Percentiles rank a stretch among this genome's conserved stretches.
These are phyloP conservation scores for Datura wrightii DNA, from an alignment of 257 asterid species.

Conservation along the genomic window DNA sequence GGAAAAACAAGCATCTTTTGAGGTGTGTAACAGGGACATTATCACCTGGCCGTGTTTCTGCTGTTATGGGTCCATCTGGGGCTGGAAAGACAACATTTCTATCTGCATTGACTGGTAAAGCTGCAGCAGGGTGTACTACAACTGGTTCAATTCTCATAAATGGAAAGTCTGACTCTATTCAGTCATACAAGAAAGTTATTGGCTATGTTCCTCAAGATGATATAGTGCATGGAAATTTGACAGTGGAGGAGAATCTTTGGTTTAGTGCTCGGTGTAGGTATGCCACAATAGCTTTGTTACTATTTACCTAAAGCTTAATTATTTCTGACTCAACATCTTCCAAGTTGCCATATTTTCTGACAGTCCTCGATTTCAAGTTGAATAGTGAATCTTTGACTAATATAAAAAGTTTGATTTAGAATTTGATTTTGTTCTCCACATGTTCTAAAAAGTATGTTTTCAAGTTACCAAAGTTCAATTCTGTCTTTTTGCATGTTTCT, in stretches of 20 bases:
- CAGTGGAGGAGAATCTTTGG: conserved; percentile 98
- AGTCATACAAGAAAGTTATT: conserved; percentile 79
- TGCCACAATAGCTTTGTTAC: background rate
- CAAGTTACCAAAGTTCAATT: background rate
- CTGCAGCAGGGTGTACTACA: conserved; percentile 79
- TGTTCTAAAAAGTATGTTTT: background rate
- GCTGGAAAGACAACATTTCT: conserved; percentile 98
- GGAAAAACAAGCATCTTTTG: conserved; percentile 69
- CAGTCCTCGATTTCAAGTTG: background rate
- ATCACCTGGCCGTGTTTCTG: conserved; percentile 83
- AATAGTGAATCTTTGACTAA: background rate
- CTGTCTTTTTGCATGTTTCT: background rate
- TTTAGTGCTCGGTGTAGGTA: conserved; percentile 97
- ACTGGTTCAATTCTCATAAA: conserved; percentile 72
- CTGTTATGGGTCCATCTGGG: conserved; percentile 99
- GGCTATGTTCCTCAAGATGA: conserved; percentile 99
- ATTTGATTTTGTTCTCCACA: background rate
- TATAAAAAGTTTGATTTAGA: background rate
- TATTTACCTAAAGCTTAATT: background rate
- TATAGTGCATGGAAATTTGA: conserved; percentile 91
- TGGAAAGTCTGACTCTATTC: conserved; percentile 66
- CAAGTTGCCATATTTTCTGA: background rate
- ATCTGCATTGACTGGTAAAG: conserved; percentile 92
- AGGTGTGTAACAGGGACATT: conserved; percentile 82
- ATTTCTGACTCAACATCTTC: background rate